Percentiles rank a stretch among this genome's conserved stretches.
Conservation (phyloP, 73 alveolate species). For the Paramecium sexaurelia region DNA sequence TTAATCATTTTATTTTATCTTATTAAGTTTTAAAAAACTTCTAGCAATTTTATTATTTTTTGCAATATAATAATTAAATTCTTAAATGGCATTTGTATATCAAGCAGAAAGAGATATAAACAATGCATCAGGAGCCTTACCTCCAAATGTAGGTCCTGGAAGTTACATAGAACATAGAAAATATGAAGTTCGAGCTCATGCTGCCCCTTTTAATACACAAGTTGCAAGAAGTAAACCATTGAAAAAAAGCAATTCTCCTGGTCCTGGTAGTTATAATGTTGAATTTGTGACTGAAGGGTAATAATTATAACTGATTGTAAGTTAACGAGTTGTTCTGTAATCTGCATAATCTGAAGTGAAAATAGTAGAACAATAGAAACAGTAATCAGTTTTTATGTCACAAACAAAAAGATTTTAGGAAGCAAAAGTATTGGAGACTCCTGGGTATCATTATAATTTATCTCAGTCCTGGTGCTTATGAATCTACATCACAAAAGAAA, state of each 20-base stretch:
- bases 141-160: conserved; percentile 54
- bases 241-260: conserved; percentile 25
- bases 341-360: conserved; percentile 48
- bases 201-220: conserved; percentile 39
- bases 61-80: background rate
- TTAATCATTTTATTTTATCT: too few relatives aligned
- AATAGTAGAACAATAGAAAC: conserved; percentile 25
- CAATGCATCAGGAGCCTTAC: background rate
- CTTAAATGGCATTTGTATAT: conserved; percentile 48
- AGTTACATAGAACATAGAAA: background rate
- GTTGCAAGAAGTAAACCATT: conserved; percentile 43
- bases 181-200: conserved; percentile 24
- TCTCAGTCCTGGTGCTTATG: conserved; percentile 49
- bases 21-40: too few relatives aligned
- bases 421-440: background rate
- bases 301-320: background rate
- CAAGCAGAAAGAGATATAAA: conserved; percentile 29
- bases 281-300: conserved; percentile 45
- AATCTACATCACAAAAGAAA: background rate
- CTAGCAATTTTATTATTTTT: background rate
- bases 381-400: conserved; percentile 25
- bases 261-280: conserved; percentile 49
- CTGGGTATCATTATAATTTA: conserved; percentile 5
- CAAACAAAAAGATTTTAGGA: conserved; percentile 40
- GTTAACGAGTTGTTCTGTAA: conserved; percentile 34